phyloP scores from a whole-genome alignment of 1,139 yeast genomes.

The Geotrichum siamense region DNA sequence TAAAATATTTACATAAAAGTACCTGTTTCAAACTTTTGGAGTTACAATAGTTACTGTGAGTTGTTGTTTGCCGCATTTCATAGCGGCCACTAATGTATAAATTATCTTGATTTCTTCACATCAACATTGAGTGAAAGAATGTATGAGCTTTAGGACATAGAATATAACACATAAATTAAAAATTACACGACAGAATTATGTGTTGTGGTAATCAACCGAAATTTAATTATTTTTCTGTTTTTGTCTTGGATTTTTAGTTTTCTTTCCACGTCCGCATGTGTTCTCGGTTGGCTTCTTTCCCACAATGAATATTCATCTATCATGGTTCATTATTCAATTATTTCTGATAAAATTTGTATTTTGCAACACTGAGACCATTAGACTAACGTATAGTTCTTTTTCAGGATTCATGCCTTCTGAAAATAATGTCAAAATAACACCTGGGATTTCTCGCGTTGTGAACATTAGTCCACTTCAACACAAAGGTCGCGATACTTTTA shows the following conservation, averaged over 20 bases:
- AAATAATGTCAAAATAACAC: neutral
- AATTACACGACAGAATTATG: too few relatives aligned
- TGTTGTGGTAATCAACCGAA: neutral
- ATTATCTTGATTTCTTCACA: too few relatives aligned
- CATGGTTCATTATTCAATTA: neutral
- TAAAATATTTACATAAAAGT: too few relatives aligned
- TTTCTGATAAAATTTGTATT: neutral
- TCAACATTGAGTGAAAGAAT: too few relatives aligned
- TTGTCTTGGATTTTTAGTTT: neutral
- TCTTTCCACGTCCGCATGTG: neutral
- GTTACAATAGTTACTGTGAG: too few relatives aligned
- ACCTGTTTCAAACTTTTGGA: too few relatives aligned
- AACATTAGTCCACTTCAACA: neutral
- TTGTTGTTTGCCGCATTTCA: too few relatives aligned
- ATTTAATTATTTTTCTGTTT: too few relatives aligned
- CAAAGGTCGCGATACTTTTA: neutral
- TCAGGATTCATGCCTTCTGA: neutral
- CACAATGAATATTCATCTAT: neutral
- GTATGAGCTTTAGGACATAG: too few relatives aligned
- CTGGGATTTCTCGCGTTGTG: neutral
- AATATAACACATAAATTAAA: too few relatives aligned
- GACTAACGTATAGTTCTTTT: neutral
- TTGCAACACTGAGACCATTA: slow-evolving; percentile 4
- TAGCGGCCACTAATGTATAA: too few relatives aligned
- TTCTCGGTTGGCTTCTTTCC: neutral